Evolutionary conservation across 441 rosid species (phyloP).

Genomic region (Aleurites moluccanus): DNA sequence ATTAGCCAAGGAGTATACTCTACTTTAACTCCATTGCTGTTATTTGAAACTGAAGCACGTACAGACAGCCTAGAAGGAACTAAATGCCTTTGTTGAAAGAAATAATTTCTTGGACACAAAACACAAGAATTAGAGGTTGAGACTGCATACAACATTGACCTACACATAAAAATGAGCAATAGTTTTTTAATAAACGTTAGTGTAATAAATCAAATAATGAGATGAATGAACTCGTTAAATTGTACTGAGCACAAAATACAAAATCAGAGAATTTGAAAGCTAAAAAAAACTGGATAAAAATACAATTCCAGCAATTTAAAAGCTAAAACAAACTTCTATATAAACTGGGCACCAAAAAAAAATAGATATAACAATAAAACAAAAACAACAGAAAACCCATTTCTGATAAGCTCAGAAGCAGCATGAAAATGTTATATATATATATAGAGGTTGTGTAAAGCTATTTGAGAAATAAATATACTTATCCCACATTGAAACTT

Average conservation of each 20-base stretch:
- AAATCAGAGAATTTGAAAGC: background rate
- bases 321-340: background rate
- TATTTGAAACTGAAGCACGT: conserved; percentile 40
- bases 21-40: conserved; percentile 45
- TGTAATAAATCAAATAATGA: background rate
- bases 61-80: conserved; percentile 36
- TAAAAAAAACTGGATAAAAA: background rate
- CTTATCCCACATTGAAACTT: no score
- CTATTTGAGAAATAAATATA: no score
- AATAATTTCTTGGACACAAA: conserved; percentile 36
- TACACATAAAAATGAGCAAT: conserved; percentile 19
- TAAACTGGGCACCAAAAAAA: background rate
- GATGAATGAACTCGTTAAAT: background rate
- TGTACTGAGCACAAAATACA: background rate
- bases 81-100: conserved; percentile 30
- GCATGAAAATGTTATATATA: background rate
- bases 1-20: conserved; percentile 94
- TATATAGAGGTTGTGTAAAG: no score
- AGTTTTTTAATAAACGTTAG: background rate
- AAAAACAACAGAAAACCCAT: background rate
- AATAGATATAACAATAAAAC: background rate
- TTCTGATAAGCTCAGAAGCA: background rate
- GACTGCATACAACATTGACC: conserved; percentile 66
- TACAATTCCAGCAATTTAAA: conserved; percentile 1
- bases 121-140: conserved; percentile 48